Evolutionary conservation across 2,329 filamentous ascomycete genomes (phyloP), one percentile per base, ranked within the genome.

Genomic region (Cyphellophora attinorum): DNA sequence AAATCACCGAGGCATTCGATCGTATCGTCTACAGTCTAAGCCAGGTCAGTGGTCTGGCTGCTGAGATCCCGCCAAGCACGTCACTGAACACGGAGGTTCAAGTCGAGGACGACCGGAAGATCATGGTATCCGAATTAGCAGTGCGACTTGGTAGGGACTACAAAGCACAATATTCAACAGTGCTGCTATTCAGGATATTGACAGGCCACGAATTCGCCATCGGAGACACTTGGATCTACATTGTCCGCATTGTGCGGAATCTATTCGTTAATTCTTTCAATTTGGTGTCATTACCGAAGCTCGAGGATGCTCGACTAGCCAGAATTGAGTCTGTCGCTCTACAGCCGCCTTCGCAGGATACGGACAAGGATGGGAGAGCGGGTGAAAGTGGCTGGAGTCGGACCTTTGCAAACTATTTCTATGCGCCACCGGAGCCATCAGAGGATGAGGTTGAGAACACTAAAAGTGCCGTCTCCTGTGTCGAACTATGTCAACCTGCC

Each of bases 41-140:
- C 51, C 81, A 81, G 46, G 96, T 98, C 63, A 93, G 85, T 48
- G 93, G 85, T 1, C 64, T 98, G 38, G 81, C 85, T 10, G 79
- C 81, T 4, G 78, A 84, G 36, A 67, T 67, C 2, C 74, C 81
- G 3, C 82, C 83, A 29, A 94, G 83, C 56, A 98, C 89, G 2
- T 67, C 77, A 6, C 70, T 98, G 17, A 98, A 98, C 53, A 96
- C 93, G 0, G 91, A 96, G 58, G 85, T 98, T 2, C 88, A 96
- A 57, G 44, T 44, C 12, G 85, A 81, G 10, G 85, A 82, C 2
- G 83, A 91, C 46, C 88, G 83, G 58, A 91, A 81, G 51, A 85
- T 98, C 37, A 98, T 98, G 91, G 93, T 98, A 47, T 96, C 89
- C 56, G 89, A 96, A 64, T 77, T 95, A 44, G 89, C 93, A 29